Conservation (phyloP, 2,329 filamentous ascomycete genomes). For the Scortechinia acanthostroma region DNA sequence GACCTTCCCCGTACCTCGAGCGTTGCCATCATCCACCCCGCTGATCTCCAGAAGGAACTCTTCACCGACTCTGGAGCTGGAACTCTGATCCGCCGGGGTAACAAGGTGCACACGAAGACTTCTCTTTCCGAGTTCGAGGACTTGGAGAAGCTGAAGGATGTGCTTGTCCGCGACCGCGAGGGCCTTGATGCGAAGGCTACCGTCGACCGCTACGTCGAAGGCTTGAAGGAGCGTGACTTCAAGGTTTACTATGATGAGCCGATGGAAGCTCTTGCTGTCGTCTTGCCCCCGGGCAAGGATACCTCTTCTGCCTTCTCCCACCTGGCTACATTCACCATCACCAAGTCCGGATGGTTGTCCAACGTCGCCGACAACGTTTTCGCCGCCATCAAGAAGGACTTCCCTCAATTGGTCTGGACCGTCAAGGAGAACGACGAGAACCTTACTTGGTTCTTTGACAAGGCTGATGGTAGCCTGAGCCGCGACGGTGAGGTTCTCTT, state of each 20-base stretch:
- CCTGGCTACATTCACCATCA: constrained; percentile 84
- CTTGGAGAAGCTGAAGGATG: constrained; percentile 70
- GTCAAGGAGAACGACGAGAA: constrained; percentile 95
- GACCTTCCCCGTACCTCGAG: constrained; percentile 84
- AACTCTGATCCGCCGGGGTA: constrained; percentile 83
- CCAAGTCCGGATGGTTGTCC: constrained; percentile 87
- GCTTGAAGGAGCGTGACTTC: constrained; percentile 71
- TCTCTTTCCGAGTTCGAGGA: constrained; percentile 71
- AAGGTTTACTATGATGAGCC: constrained; percentile 90
- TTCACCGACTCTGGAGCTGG: constrained; percentile 95
- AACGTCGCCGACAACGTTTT: constrained; percentile 96
- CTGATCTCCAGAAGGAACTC: constrained; percentile 89
- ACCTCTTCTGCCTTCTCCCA: constrained; percentile 71
- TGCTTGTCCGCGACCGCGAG: constrained; percentile 74
- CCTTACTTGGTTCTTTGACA: constrained; percentile 95
- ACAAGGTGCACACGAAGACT: constrained; percentile 73
- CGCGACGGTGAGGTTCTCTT: constrained; percentile 84
- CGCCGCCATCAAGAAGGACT: constrained; percentile 85
- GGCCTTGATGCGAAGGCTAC: constrained; percentile 75
- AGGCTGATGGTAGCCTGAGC: constrained; percentile 85
- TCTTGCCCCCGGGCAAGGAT: constrained; percentile 65
- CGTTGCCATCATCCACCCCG: constrained; percentile 94
- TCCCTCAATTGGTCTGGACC: constrained; percentile 88
- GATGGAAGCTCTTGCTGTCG: constrained; percentile 86
- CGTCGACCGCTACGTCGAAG: constrained; percentile 79